These are phyloP conservation scores for Boletus sensibilis DNA, from an alignment of 768 basidiomycete species.

Conservation along the genomic window DNA sequence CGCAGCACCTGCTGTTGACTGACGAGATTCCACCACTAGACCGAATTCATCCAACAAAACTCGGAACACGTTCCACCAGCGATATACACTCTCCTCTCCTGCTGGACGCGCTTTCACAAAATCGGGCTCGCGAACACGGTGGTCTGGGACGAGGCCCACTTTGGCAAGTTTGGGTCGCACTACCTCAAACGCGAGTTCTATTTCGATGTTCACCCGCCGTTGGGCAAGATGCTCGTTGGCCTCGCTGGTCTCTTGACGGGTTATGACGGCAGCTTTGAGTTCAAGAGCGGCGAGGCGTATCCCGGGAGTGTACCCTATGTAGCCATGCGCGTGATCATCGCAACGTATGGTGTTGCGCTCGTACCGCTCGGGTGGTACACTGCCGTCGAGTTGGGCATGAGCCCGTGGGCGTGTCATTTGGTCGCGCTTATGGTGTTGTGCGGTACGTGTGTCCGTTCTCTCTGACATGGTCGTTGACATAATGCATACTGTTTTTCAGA, in stretches of 20 bases:
- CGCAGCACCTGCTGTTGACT: constrained; percentile 7
- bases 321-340: constrained; percentile 93
- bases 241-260: constrained; percentile 88
- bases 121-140: constrained; percentile 86
- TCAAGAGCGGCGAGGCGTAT: constrained; percentile 88
- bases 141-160: constrained; percentile 99
- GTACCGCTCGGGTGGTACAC: constrained; percentile 98
- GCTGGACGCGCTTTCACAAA: constrained; percentile 92
- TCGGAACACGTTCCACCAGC: constrained; percentile 73
- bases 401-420: constrained; percentile 83
- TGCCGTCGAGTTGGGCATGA: constrained; percentile 91
- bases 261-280: constrained; percentile 90
- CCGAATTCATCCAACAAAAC: constrained; percentile 79
- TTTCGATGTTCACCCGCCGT: constrained; percentile 97
- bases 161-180: constrained; percentile 97
- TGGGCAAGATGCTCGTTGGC: constrained; percentile 99
- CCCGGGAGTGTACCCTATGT: constrained; percentile 85
- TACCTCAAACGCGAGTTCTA: constrained; percentile 99
- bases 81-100: constrained; percentile 89
- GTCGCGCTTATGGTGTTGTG: constrained; percentile 92
- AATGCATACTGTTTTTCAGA: constrained; percentile 46
- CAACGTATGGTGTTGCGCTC: constrained; percentile 91
- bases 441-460: constrained; percentile 49
- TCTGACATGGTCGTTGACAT: not conserved
- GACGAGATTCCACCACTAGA: constrained; percentile 36